Evolutionary conservation across 2,329 filamentous ascomycete genomes (phyloP).

Genomic region (Cladosporium colombiae): DNA sequence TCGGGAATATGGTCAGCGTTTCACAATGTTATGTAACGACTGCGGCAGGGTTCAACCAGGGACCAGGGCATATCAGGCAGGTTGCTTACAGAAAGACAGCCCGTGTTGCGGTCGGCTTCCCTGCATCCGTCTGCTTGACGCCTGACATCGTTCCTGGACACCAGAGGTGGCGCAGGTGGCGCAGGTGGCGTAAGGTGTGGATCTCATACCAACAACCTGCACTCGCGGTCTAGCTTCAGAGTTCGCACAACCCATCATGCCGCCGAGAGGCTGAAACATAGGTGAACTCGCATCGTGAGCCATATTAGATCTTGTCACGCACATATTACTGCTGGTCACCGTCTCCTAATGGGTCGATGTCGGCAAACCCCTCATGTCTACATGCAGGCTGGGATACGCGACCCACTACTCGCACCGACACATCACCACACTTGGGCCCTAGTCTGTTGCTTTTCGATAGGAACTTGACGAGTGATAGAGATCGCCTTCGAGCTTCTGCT

Average conservation of each 20-base stretch:
- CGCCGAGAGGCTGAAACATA: neutral
- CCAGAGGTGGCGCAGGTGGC: neutral
- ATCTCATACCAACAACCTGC: neutral
- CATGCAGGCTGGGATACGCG: neutral
- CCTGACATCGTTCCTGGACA: too few relatives aligned
- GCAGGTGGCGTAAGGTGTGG: neutral
- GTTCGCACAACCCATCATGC: neutral
- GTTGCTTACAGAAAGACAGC: neutral
- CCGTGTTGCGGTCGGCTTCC: too few relatives aligned
- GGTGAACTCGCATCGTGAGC: neutral
- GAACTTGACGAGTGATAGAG: too few relatives aligned
- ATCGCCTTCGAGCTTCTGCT: too few relatives aligned
- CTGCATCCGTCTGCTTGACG: neutral
- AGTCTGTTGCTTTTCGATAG: too few relatives aligned
- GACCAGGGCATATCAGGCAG: neutral
- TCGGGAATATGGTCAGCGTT: neutral
- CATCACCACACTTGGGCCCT: neutral
- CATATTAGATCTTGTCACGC: neutral
- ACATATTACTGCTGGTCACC: neutral
- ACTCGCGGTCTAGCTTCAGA: neutral
- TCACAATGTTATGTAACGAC: neutral
- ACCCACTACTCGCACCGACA: neutral
- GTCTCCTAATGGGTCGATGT: neutral
- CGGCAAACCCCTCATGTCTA: neutral
- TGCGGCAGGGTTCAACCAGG: neutral